Percentiles rank a stretch among this genome's conserved stretches.
These are phyloP conservation scores for Arthrobotrys sphaeroides DNA, from an alignment of 2,329 filamentous ascomycete genomes.

Conservation along the genomic window DNA sequence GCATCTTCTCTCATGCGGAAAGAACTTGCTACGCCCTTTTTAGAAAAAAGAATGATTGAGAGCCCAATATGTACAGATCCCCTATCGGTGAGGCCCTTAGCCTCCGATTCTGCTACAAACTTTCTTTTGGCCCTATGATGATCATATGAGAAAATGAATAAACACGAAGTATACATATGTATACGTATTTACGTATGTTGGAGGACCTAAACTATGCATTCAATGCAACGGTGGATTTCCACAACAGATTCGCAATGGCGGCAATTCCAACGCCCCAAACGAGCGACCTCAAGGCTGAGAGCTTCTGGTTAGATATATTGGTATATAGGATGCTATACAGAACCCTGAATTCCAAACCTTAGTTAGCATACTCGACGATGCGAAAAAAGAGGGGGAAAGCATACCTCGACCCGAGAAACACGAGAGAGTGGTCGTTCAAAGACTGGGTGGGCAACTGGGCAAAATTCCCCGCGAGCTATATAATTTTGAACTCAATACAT, in stretches of 20 bases:
- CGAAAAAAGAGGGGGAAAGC: background rate
- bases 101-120: too few relatives aligned
- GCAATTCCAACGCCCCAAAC: constrained; percentile 4
- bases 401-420: constrained; percentile 16
- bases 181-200: too few relatives aligned
- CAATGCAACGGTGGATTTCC: constrained; percentile 1
- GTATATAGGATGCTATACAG: constrained; percentile 7
- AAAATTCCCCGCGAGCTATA: constrained; percentile 12
- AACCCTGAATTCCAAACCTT: background rate
- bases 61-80: too few relatives aligned
- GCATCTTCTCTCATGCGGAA: too few relatives aligned
- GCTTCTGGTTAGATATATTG: background rate
- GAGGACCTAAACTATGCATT: background rate
- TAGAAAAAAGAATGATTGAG: too few relatives aligned
- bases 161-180: too few relatives aligned
- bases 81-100: too few relatives aligned
- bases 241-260: background rate
- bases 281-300: background rate
- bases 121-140: too few relatives aligned
- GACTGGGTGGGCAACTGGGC: background rate
- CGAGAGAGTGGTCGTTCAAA: background rate
- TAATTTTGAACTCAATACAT: background rate
- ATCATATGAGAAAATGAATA: too few relatives aligned
- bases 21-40: too few relatives aligned
- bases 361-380: background rate